Percentiles rank a stretch among this genome's conserved stretches.
Evolutionary conservation across 148 eudicot species (phyloP).

Genomic region (Amaranthus hypochondriacus): DNA sequence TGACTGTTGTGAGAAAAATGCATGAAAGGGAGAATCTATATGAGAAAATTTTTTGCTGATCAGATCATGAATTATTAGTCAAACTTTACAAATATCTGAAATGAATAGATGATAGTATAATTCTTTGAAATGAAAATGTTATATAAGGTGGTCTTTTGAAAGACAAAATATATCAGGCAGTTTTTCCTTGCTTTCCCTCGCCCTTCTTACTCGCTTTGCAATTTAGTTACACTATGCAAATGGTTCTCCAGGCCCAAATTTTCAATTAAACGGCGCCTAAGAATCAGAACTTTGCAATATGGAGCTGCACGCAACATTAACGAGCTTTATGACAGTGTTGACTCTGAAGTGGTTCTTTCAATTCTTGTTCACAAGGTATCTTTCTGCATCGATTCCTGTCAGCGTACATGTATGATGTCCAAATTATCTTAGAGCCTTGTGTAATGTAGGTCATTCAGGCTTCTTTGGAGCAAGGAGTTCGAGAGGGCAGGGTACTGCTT

Average conservation of each 20-base stretch:
- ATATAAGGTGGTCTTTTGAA: too few relatives aligned
- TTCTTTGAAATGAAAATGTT: too few relatives aligned
- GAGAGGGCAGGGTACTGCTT: conserved; percentile 87
- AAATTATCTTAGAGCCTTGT: background rate
- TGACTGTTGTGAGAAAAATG: too few relatives aligned
- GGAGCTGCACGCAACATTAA: conserved; percentile 75
- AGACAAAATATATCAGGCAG: too few relatives aligned
- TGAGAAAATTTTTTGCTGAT: too few relatives aligned
- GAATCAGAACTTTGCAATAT: conserved; percentile 82
- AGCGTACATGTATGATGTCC: background rate
- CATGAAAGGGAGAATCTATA: too few relatives aligned
- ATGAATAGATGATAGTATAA: too few relatives aligned
- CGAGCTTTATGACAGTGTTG: conserved; percentile 94
- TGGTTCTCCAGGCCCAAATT: conserved; percentile 61
- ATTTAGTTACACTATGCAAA: conserved; percentile 11
- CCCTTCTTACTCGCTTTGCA: background rate
- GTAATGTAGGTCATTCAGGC: conserved; percentile 76
- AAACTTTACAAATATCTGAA: too few relatives aligned
- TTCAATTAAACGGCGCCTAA: conserved; percentile 69
- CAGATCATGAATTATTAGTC: too few relatives aligned
- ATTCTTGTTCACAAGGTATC: conserved; percentile 92
- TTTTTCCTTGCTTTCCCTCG: background rate
- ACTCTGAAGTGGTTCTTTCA: conserved; percentile 88
- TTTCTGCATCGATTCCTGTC: background rate
- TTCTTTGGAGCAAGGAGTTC: conserved; percentile 88